phyloP scores from a whole-genome alignment of 2,329 filamentous ascomycete species.

The Uncinocarpus reesii region DNA sequence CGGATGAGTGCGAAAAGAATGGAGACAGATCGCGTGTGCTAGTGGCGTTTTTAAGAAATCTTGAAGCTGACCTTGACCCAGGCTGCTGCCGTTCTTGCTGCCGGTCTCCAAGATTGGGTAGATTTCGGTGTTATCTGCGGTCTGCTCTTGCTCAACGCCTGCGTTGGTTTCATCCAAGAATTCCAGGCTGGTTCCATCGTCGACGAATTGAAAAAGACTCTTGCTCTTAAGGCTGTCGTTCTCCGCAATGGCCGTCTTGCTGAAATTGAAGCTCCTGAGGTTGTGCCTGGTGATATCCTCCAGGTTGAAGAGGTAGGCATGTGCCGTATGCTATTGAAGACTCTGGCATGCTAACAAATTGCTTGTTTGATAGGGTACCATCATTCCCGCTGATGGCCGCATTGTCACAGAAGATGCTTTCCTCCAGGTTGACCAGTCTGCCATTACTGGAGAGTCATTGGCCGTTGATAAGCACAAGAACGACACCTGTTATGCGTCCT shows the following conservation, averaged over 20 bases:
- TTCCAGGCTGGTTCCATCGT: conserved; percentile 84
- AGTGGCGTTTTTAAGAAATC: conserved; percentile 13
- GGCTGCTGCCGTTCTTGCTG: conserved; percentile 68
- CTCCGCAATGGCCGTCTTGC: conserved; percentile 67
- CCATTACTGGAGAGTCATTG: conserved; percentile 84
- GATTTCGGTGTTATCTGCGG: conserved; percentile 87
- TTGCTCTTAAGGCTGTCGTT: conserved; percentile 78
- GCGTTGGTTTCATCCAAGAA: conserved; percentile 80
- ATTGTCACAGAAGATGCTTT: conserved; percentile 75
- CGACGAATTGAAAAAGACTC: conserved; percentile 80
- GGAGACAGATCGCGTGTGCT: not conserved
- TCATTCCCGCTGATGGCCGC: conserved; percentile 79
- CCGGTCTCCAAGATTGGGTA: conserved; percentile 78
- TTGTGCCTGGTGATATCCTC: conserved; percentile 82
- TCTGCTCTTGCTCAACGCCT: conserved; percentile 71
- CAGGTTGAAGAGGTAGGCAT: conserved; percentile 62
- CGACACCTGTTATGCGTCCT: conserved; percentile 75
- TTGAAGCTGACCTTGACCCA: conserved; percentile 24
- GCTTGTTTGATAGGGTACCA: conserved; percentile 51
- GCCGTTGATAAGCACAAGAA: conserved; percentile 79
- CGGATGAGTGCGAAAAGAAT: not conserved
- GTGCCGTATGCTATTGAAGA: not conserved
- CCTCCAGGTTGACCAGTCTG: conserved; percentile 83
- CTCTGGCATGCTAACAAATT: conserved; percentile 2
- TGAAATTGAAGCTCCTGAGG: conserved; percentile 71